These are phyloP conservation scores for Dichotomopilus funicola DNA, from an alignment of 2,329 filamentous ascomycete genomes.

Conservation along the genomic window DNA sequence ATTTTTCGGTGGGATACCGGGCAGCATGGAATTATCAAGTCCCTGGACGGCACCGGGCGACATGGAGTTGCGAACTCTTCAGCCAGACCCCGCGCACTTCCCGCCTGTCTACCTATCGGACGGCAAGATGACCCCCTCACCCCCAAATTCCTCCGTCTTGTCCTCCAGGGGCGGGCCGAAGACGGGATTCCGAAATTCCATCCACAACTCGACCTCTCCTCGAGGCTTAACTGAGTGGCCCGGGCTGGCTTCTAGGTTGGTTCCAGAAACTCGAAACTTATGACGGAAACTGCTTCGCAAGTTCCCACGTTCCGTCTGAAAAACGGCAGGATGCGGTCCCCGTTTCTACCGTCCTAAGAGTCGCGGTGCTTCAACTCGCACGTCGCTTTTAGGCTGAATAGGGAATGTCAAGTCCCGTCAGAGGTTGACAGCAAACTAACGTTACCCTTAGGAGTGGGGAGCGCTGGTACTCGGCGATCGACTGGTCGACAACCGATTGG, in stretches of 20 bases:
- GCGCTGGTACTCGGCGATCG: too few species aligned
- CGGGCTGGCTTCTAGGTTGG: neutral
- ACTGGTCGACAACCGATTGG: too few species aligned
- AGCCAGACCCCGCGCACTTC: too few species aligned
- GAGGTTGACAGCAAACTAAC: neutral
- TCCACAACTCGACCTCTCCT: conserved; percentile 9
- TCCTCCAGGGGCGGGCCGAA: neutral
- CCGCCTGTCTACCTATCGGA: too few species aligned
- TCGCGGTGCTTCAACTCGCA: conserved; percentile 1
- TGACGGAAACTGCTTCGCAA: too few species aligned
- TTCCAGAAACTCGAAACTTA: neutral
- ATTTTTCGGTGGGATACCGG: neutral
- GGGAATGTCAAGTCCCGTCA: conserved; percentile 11
- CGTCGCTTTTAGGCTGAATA: conserved; percentile 21
- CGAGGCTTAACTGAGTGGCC: neutral
- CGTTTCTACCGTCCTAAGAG: neutral
- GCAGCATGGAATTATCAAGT: neutral
- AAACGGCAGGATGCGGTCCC: conserved; percentile 3
- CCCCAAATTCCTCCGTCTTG: conserved; percentile 13
- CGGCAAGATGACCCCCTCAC: too few species aligned
- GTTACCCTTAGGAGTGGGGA: too few species aligned
- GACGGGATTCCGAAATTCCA: conserved; percentile 16
- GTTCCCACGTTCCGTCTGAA: conserved; percentile 9
- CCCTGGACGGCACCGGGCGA: too few species aligned
- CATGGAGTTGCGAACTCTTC: too few species aligned